Conservation (phyloP, 2,329 filamentous ascomycete species). For the Colletotrichum horii region DNA sequence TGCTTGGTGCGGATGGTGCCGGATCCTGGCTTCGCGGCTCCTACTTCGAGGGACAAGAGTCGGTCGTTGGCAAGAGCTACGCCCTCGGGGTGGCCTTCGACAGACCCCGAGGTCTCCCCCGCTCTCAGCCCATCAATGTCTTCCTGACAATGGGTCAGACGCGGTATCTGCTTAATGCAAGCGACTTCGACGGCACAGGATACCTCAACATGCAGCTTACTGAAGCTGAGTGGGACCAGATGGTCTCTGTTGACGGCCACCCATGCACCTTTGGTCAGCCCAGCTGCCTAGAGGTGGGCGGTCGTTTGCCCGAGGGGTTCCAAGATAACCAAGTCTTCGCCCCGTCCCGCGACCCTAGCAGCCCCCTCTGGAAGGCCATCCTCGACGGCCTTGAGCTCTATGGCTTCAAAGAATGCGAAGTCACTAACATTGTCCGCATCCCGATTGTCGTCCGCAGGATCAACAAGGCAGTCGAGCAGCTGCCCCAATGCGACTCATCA, state of each 20-base stretch:
- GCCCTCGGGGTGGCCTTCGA: slow-evolving; percentile 24
- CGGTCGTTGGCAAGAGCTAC: slow-evolving; percentile 37
- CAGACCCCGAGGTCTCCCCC: slow-evolving; percentile 36
- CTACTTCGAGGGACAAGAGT: slow-evolving; percentile 38
- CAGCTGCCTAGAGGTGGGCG: slow-evolving; percentile 26
- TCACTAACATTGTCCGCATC: background rate
- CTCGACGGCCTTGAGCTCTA: background rate
- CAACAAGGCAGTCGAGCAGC: background rate
- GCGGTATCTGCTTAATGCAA: slow-evolving; percentile 39
- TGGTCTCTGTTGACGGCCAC: slow-evolving; percentile 29
- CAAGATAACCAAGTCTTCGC: background rate
- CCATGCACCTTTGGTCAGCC: slow-evolving; percentile 38
- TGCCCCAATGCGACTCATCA: background rate
- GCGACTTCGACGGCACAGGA: slow-evolving; percentile 36
- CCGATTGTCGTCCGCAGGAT: background rate
- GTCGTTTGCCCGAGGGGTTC: background rate
- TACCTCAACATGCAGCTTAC: slow-evolving; percentile 33
- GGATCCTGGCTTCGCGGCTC: slow-evolving; percentile 38
- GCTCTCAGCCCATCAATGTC: slow-evolving; percentile 39
- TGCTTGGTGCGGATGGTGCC: slow-evolving; percentile 39
- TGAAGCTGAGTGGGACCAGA: slow-evolving; percentile 36
- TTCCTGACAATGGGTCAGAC: slow-evolving; percentile 41
- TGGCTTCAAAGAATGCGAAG: background rate
- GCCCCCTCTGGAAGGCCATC: background rate
- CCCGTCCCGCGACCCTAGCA: background rate